Conservation (phyloP, 2,329 filamentous ascomycete species). For the Neurospora crassa region DNA sequence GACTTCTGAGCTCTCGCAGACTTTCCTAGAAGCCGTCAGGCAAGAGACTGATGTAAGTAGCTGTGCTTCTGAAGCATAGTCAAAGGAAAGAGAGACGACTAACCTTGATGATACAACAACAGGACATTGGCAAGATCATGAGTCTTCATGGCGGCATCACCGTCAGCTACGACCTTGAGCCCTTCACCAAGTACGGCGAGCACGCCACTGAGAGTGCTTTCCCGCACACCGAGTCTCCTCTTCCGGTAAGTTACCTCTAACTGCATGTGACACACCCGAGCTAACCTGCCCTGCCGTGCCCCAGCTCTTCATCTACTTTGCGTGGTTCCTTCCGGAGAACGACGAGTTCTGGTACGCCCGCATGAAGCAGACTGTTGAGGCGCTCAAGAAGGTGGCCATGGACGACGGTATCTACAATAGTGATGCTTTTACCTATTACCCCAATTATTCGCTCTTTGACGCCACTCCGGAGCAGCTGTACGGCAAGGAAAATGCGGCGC, state of each 20-base stretch:
- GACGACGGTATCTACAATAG: slow-evolving; percentile 20
- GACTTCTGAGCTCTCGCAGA: slow-evolving; percentile 16
- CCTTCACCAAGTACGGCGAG: slow-evolving; percentile 21
- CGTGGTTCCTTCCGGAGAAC: slow-evolving; percentile 16
- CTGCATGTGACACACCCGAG: neutral
- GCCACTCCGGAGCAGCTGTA: slow-evolving; percentile 15
- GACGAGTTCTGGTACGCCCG: slow-evolving; percentile 21
- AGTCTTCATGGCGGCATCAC: slow-evolving; percentile 12
- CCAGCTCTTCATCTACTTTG: slow-evolving; percentile 21
- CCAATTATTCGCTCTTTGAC: slow-evolving; percentile 19
- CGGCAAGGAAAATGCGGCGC: slow-evolving; percentile 12
- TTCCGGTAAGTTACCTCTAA: slow-evolving; percentile 11
- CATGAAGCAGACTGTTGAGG: slow-evolving; percentile 16
- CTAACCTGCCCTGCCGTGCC: neutral
- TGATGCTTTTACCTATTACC: slow-evolving; percentile 15
- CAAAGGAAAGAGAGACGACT: neutral
- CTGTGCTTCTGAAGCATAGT: neutral
- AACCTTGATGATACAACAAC: neutral
- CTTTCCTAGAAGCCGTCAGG: slow-evolving; percentile 18
- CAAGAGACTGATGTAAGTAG: slow-evolving; percentile 13
- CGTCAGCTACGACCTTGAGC: slow-evolving; percentile 22
- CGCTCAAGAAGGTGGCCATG: slow-evolving; percentile 20
- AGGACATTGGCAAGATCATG: slow-evolving; percentile 4
- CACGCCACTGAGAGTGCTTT: slow-evolving; percentile 22
- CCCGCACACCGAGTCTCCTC: slow-evolving; percentile 20